These are phyloP conservation scores for Striga asiatica DNA, from an alignment of 257 asterid species.

Conservation along the genomic window DNA sequence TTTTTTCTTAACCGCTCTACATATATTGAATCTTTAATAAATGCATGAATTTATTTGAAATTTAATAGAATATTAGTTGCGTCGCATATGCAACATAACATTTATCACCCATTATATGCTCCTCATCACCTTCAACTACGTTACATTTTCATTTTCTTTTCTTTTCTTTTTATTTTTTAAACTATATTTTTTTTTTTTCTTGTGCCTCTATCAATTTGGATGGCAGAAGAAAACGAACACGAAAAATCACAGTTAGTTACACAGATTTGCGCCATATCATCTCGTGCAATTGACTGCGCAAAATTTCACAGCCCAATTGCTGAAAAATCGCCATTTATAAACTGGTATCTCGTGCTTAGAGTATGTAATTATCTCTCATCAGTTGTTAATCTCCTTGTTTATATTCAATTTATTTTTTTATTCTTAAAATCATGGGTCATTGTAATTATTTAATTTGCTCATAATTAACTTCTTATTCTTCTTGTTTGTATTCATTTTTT, in stretches of 20 bases:
- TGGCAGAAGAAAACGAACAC: slow-evolving; percentile 22
- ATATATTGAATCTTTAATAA: slow-evolving; percentile 35
- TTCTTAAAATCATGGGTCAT: no score
- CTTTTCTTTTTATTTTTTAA: background rate
- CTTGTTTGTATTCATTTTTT: no score
- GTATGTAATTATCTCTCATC: slow-evolving; percentile 22
- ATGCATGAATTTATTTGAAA: slow-evolving; percentile 24
- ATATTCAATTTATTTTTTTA: background rate
- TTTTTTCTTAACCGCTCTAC: slow-evolving; percentile 61
- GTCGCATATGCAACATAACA: slow-evolving; percentile 5
- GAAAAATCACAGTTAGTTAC: slow-evolving; percentile 41
- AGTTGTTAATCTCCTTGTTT: background rate
- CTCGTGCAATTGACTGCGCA: slow-evolving; percentile 25
- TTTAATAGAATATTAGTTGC: slow-evolving; percentile 1
- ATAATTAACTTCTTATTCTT: no score
- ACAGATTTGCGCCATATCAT: slow-evolving; percentile 40
- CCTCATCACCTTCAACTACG: slow-evolving; percentile 4
- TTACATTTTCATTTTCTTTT: background rate
- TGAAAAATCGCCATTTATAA: slow-evolving; percentile 27
- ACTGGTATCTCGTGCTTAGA: slow-evolving; percentile 64
- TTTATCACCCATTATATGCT: slow-evolving; percentile 19
- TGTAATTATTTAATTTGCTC: no score
- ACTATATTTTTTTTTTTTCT: background rate
- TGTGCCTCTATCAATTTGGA: slow-evolving; percentile 27
- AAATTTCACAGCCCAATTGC: slow-evolving; percentile 19